Conservation (phyloP, 345 rosid species). For the Euphorbia pulcherrima region DNA sequence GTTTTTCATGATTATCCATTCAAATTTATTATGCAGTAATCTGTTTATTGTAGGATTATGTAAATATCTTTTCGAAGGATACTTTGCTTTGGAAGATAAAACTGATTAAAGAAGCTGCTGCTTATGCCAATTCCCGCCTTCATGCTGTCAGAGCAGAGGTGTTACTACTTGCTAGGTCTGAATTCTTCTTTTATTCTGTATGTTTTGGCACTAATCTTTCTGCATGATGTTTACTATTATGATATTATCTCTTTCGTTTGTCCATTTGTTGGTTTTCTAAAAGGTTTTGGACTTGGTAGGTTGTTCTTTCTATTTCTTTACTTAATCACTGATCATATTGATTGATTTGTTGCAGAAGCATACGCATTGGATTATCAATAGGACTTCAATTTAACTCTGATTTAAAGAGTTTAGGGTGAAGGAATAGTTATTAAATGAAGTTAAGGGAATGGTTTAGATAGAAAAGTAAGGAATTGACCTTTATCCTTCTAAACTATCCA, state of each 20-base stretch:
- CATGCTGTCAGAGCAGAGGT: conserved; percentile 84
- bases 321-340: neutral
- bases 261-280: neutral
- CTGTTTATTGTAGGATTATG: conserved; percentile 40
- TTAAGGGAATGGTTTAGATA: no score
- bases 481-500: no score
- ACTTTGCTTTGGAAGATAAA: conserved; percentile 77
- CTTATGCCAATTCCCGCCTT: conserved; percentile 75
- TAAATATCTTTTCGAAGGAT: conserved; percentile 56
- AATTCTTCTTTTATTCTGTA: conserved; percentile 6
- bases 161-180: conserved; percentile 65
- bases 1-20: neutral
- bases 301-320: neutral
- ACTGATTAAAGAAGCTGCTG: conserved; percentile 53
- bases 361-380: neutral
- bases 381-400: neutral
- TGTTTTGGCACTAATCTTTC: neutral
- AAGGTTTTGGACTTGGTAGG: neutral
- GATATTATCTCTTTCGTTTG: neutral
- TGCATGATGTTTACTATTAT: conserved; percentile 2
- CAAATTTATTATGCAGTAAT: neutral
- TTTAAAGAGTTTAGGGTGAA: no score
- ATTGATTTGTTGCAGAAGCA: neutral
- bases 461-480: no score
- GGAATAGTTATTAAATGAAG: no score